Conservation (phyloP, 2,329 filamentous ascomycete genomes). For the Colletotrichum eleusines region DNA sequence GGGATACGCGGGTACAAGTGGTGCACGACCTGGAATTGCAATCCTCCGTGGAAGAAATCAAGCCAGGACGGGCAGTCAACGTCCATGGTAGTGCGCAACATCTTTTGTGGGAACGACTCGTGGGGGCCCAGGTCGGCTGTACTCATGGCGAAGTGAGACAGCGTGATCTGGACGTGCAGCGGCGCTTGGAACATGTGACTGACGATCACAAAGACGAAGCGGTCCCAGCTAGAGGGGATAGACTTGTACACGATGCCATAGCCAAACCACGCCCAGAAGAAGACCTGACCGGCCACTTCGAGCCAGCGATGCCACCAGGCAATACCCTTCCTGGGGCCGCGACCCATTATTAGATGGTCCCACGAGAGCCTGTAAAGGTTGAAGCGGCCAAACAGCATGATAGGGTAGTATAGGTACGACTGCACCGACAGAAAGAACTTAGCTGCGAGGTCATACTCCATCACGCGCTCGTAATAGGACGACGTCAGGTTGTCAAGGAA, state of each 20-base stretch:
- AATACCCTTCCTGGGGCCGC: conserved; percentile 79
- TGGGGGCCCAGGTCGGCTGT: conserved; percentile 85
- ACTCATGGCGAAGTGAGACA: conserved; percentile 95
- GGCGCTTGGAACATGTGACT: conserved; percentile 86
- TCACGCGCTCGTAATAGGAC: conserved; percentile 85
- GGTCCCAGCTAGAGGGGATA: conserved; percentile 76
- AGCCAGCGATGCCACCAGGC: conserved; percentile 87
- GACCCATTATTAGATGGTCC: conserved; percentile 78
- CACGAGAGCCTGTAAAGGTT: conserved; percentile 88
- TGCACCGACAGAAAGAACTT: conserved; percentile 79
- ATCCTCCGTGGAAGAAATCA: conserved; percentile 88
- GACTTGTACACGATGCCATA: conserved; percentile 82
- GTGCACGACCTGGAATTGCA: conserved; percentile 92
- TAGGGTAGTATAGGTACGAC: conserved; percentile 84
- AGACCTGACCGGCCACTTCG: conserved; percentile 79
- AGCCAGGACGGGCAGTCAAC: conserved; percentile 90
- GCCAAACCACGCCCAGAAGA: conserved; percentile 91
- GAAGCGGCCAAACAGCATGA: conserved; percentile 85
- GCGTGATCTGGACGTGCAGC: conserved; percentile 88
- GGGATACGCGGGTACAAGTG: conserved; percentile 88
- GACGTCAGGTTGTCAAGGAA: conserved; percentile 80
- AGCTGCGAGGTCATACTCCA: conserved; percentile 82
- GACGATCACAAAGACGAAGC: conserved; percentile 81
- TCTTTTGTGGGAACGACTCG: conserved; percentile 90
- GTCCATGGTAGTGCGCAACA: conserved; percentile 94